Base-by-base conservation (phyloP, 2,329 filamentous ascomycete genomes). In the Rhytidhysteron rufulum region DNA sequence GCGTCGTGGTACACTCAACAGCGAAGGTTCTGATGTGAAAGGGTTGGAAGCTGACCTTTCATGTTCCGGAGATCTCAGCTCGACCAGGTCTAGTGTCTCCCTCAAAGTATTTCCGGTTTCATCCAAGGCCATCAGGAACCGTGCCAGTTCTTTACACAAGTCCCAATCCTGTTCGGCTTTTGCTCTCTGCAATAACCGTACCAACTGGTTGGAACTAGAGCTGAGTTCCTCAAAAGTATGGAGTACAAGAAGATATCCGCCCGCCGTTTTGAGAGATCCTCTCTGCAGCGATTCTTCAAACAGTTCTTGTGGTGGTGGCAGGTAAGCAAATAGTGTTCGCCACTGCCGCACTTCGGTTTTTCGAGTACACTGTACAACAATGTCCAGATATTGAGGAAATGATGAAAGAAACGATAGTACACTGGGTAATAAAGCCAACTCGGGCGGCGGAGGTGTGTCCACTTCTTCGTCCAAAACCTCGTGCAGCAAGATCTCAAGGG, bases 331-430 rank as follows among this genome's bases (percentile, higher is more conserved):
- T 1, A 98, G 74, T 1, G 93, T 96, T 44, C 86, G 83, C 93
- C 93, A 98, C 41, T 88, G 95, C 29, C 91, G 82, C 6, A 95
- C 82, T 60, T 98, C 93, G 0, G 93, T 98, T 67, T 98, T 98
- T 40, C 93, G 85, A 2, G 93, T 96, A 67, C 93, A 98, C 67
- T 95, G 93, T 16, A 98, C 85, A 18, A 98, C 84, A 42, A 97
- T 93, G 55, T 97, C 91, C 13, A 97, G 81, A 58, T 96, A 98
- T 42, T 88, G 81, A 41, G 83, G 84, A 53, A 76, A 76, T 1
- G 69, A 71, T 6, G 71, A 73, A 15, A 78, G 60, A 49, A 78
- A 78, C 0, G 71, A 73, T n/a, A 78, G 58, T 2, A 76, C 70
- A 29, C 67, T 70, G 8, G 74, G 74, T 10, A 78, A 55, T 4